These are phyloP conservation scores for Luzula sylvatica DNA, from an alignment of 176 grass and related monocot genomes.

Conservation along the genomic window DNA sequence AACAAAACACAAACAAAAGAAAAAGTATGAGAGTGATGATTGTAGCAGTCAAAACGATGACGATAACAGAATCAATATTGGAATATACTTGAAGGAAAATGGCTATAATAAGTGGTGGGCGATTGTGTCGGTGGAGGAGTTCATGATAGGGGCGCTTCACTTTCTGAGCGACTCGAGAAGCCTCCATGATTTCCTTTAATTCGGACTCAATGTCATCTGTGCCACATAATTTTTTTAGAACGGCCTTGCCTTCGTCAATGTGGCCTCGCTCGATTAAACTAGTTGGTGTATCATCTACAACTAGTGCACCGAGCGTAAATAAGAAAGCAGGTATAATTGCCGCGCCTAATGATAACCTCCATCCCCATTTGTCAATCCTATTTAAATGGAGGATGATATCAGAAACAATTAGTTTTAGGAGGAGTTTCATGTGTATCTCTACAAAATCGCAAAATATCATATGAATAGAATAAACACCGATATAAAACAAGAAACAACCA, in stretches of 20 bases:
- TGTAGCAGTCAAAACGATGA: background rate
- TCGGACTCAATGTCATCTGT: constrained; percentile 71
- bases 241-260: constrained; percentile 63
- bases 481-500: no score
- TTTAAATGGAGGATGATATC: background rate
- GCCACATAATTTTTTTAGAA: constrained; percentile 58
- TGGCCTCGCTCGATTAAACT: constrained; percentile 75
- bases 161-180: constrained; percentile 52
- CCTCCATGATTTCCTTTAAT: constrained; percentile 80
- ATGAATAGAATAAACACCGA: no score
- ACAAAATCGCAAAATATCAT: no score
- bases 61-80: background rate
- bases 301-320: constrained; percentile 56
- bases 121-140: constrained; percentile 60
- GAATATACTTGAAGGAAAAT: constrained; percentile 51
- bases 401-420: no score
- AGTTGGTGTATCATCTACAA: constrained; percentile 74
- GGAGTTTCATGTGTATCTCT: background rate
- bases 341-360: constrained; percentile 54
- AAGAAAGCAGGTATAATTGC: constrained; percentile 61
- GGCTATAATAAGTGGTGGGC: constrained; percentile 68
- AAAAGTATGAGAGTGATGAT: no score
- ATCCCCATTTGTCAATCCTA: constrained; percentile 79
- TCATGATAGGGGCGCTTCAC: constrained; percentile 86
- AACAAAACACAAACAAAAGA: constrained; percentile 3